Base-by-base conservation (phyloP, 495 filamentous ascomycete genomes). In the Barbatosphaeria neglecta region DNA sequence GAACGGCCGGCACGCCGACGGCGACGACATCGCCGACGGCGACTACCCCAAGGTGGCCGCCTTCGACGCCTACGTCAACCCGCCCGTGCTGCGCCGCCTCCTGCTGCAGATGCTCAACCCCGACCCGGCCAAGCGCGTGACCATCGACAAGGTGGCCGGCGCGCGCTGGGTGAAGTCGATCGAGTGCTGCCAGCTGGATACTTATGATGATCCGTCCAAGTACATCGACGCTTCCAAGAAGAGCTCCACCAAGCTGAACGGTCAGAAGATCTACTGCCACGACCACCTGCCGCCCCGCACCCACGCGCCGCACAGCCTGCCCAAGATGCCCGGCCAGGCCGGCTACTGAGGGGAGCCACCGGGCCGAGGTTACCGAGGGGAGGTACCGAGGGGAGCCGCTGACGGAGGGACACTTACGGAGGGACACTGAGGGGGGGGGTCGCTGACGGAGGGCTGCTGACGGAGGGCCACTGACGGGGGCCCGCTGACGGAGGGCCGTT, bases 21-120 rank as follows among this genome's bases (percentile, higher is more conserved):
- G 63, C 7, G 51, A 57, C 8, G 62, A 69, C 17, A 71, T 81
- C 19, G 59, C 54, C 33, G 73, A 73, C 41, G 53, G 53, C 22
- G 56, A 70, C 43, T 77, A 75, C 50, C 84, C 84, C 20, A 67
- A 67, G 25, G 52, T 73, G 20, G 6, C 31, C 11, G 62, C 68
- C 0, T 73, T 78, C 43, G 73, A 78, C 37, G 68, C 73, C 49
- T 59, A 50, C 22, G 58, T 68, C 38, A 68, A 80, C 28, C 72
- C 74, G 35, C 68, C 70, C 3, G 69, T 70, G 9, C 65, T 85
- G 38, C 74, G 75, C 44, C 73, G 77, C 4, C 60, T 90, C 3
- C 60, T 90, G 4, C 64, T 86, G n/a, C 75, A 73, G 53, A 88
- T 90, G 85, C 68, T 88, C 41, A 77, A 89, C 59, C 83, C 84